Evolutionary conservation across 108 stramenopile genomes (phyloP).

Genomic region (Skeletonema tropicum): DNA sequence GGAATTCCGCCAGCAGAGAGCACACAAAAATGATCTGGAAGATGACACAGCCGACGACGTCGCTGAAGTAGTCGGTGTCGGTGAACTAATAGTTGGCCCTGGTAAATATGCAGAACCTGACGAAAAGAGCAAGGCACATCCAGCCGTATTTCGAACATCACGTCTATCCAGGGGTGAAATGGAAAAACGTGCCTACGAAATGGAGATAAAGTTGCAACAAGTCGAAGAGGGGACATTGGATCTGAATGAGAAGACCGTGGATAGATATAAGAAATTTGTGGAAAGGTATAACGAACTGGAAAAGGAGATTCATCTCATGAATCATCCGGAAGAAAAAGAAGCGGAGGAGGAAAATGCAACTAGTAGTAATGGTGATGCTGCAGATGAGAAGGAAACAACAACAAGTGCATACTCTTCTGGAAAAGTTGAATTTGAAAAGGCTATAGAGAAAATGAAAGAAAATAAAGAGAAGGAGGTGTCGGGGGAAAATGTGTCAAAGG

Average conservation of each 20-base stretch:
- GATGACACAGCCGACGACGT: background rate
- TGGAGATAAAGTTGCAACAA: background rate
- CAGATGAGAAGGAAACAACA: background rate
- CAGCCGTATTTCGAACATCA: background rate
- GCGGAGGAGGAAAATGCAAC: background rate
- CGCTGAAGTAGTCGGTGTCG: background rate
- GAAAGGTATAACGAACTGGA: background rate
- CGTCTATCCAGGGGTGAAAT: background rate
- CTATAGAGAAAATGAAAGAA: conserved; percentile 2
- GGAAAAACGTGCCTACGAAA: background rate
- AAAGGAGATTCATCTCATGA: background rate
- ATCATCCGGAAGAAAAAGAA: background rate
- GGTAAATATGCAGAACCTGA: background rate
- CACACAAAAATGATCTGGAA: background rate
- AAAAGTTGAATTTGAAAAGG: background rate
- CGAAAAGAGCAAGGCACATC: background rate
- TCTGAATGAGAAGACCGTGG: background rate
- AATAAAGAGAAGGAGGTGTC: background rate
- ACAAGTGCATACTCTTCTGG: conserved; percentile 3
- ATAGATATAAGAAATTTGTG: conserved; percentile 2
- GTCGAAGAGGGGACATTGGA: conserved; percentile 1
- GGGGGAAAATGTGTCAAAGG: background rate
- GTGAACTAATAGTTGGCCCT: background rate
- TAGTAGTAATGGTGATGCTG: background rate
- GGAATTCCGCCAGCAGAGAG: background rate